Evolutionary conservation across 108 stramenopile species (phyloP), one percentile per base, ranked within the genome.

Genomic region (Pseudonitzschia pungens): DNA sequence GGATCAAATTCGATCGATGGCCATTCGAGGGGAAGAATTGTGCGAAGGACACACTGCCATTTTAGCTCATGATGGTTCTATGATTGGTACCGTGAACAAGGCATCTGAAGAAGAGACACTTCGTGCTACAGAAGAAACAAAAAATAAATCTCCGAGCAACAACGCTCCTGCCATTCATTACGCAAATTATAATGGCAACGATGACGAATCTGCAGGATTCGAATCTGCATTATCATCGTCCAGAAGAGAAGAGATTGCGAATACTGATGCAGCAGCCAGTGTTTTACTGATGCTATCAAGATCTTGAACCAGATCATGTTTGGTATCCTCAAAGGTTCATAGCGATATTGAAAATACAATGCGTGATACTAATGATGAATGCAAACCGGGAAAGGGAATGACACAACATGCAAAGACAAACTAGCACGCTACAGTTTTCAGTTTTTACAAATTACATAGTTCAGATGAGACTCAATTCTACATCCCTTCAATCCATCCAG

Each of bases 1-100:
- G 33, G 84, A 83, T 29, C 87, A 88, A 53, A 85, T 88, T 57
- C 82, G 75, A 29, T 69, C 80, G 0, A 59, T 77, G 79, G 81
- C 79, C 26, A n/a, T 82, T 33, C 77, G 67, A 9, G 69, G 72
- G 63, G 80, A 68, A 32, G 73, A 65, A 51, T 4, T 48, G 45
- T 48, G 1, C 3, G 45, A 18, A 48, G 45, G 45, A 48, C 45
- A 12, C 45, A 48, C 45, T 36, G 36, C 36, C 36, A 36, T 36
- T 36, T 36, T 36, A 6, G 36, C 4, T 36, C 36, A 36, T 6
- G 36, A 36, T 36, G 4, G 6, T 36, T 5, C 36, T 36, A 36
- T 36, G 2, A 4, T 11, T 18, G 14, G 18, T 18, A 18, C 3
- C 45, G 18, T 2, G 5, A 48, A 2, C 45, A 48, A 12, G 10